A percentile compares a stretch with the other conserved stretches of the same genome.
phyloP scores from a whole-genome alignment of 768 basidiomycete genomes.

The Hypsizygus marmoreus region DNA sequence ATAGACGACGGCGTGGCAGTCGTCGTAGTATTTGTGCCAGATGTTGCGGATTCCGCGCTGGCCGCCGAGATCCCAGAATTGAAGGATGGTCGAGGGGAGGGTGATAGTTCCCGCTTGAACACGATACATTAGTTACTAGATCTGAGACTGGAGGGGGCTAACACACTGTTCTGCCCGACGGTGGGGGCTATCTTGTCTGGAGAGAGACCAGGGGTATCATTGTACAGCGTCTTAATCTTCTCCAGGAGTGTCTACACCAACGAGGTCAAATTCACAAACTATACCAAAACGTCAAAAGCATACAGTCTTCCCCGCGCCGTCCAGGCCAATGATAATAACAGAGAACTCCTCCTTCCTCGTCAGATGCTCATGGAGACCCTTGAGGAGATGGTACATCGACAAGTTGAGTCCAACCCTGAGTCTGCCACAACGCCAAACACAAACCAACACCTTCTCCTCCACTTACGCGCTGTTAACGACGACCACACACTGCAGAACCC shows the following conservation, averaged over 20 bases:
- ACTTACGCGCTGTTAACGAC: conserved; percentile 16
- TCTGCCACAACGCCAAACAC: conserved; percentile 21
- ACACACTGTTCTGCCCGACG: conserved; percentile 95
- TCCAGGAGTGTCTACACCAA: conserved; percentile 77
- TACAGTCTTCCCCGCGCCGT: conserved; percentile 92
- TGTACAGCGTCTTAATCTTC: conserved; percentile 92
- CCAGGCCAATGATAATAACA: conserved; percentile 91
- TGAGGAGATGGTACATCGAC: conserved; percentile 93
- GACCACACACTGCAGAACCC: conserved; percentile 11
- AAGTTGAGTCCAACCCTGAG: conserved; percentile 14
- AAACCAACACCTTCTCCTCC: conserved; percentile 24
- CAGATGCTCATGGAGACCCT: conserved; percentile 87
- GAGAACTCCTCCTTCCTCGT: conserved; percentile 94
- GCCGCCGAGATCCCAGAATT: conserved; percentile 97
- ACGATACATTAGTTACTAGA: not conserved
- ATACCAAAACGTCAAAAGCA: conserved; percentile 9
- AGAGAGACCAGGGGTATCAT: conserved; percentile 80
- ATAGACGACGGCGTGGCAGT: conserved; percentile 96
- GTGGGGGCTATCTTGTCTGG: conserved; percentile 96
- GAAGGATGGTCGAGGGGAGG: conserved; percentile 89
- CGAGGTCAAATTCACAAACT: conserved; percentile 5
- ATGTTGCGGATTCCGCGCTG: conserved; percentile 92
- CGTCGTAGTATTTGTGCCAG: conserved; percentile 94
- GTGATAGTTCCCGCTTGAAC: conserved; percentile 85
- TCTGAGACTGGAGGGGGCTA: not conserved